These are phyloP conservation scores for Coemansia sp. DNA, from an alignment of 192 early-diverging fungal genomes.

Conservation along the genomic window DNA sequence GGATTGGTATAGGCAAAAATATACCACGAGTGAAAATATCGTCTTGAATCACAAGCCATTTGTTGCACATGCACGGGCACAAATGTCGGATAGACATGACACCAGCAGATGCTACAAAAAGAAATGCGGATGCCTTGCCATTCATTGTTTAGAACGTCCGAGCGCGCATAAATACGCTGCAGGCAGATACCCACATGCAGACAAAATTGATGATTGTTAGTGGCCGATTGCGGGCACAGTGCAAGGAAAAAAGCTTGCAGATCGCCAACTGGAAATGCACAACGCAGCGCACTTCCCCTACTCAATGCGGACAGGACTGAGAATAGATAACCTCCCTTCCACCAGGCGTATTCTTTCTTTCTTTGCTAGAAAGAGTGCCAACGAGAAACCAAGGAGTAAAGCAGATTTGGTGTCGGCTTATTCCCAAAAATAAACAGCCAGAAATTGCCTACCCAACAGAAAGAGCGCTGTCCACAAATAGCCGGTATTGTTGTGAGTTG, in stretches of 20 bases:
- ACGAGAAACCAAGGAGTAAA: background rate
- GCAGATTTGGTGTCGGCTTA: background rate
- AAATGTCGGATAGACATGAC: background rate
- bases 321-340: slow-evolving; percentile 6
- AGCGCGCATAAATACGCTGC: slow-evolving; percentile 8
- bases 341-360: background rate
- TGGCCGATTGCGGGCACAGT: background rate
- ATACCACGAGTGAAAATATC: background rate
- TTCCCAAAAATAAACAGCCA: background rate
- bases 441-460: background rate
- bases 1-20: background rate
- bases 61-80: background rate
- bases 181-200: background rate
- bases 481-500: background rate
- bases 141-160: background rate
- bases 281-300: background rate
- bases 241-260: background rate
- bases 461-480: background rate
- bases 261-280: slow-evolving; percentile 1
- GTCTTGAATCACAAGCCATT: background rate
- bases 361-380: background rate
- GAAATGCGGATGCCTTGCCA: background rate
- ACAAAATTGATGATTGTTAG: background rate
- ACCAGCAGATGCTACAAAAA: background rate
- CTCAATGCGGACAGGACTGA: background rate